Conservation (phyloP, 805 yeast species). For the Saturnispora hagleri region DNA sequence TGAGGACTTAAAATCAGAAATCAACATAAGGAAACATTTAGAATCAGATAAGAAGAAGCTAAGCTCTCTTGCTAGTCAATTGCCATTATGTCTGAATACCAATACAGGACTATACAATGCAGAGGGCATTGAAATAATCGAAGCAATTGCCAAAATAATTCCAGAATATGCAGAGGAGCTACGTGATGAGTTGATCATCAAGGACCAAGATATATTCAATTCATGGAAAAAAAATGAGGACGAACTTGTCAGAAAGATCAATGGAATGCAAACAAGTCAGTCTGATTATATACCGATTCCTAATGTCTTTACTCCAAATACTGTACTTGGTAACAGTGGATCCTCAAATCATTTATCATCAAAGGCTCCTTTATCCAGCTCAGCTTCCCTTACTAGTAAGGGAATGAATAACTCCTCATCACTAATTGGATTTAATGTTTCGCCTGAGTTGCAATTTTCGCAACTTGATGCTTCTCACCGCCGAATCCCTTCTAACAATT, state of each 20-base stretch:
- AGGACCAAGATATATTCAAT: slow-evolving; percentile 7
- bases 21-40: slow-evolving; percentile 19
- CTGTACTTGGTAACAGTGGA: not conserved
- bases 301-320: not conserved
- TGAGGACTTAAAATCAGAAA: slow-evolving; percentile 25
- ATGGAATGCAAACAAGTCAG: slow-evolving; percentile 2
- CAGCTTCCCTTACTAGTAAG: slow-evolving; percentile 6
- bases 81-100: slow-evolving; percentile 19
- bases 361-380: not conserved
- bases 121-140: slow-evolving; percentile 21
- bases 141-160: slow-evolving; percentile 17
- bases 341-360: not conserved
- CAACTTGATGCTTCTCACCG: slow-evolving; percentile 5
- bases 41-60: slow-evolving; percentile 21
- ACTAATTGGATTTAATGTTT: slow-evolving; percentile 5
- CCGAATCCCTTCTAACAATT: slow-evolving; percentile 4
- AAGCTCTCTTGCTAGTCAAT: slow-evolving; percentile 17
- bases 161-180: slow-evolving; percentile 28
- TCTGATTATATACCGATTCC: not conserved
- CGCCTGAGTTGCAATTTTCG: slow-evolving; percentile 15
- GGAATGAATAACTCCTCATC: not conserved
- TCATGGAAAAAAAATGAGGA: slow-evolving; percentile 24
- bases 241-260: slow-evolving; percentile 19
- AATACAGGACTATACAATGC: slow-evolving; percentile 24
- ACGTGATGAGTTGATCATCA: slow-evolving; percentile 9